These are phyloP conservation scores for Phytopythium aichiense DNA, from an alignment of 352 stramenopile genomes.

Conservation along the genomic window DNA sequence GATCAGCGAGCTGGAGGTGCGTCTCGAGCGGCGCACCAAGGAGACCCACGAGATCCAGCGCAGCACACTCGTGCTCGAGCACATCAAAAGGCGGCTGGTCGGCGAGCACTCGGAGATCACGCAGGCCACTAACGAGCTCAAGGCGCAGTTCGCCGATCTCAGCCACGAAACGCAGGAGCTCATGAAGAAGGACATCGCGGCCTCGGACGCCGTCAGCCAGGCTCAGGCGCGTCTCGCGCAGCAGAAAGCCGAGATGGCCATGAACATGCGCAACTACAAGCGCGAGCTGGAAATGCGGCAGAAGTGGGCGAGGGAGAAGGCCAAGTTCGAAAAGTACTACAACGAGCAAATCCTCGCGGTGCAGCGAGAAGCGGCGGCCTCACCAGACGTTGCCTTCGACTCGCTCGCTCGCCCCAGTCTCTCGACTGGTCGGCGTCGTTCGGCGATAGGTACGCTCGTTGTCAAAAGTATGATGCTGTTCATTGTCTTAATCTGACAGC, in stretches of 20 bases:
- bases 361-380: conserved; percentile 7
- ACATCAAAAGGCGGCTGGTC: conserved; percentile 74
- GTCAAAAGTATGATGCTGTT: background rate
- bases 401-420: background rate
- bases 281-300: conserved; percentile 64
- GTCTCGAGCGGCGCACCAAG: conserved; percentile 51
- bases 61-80: conserved; percentile 64
- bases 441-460: background rate
- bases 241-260: conserved; percentile 66
- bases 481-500: background rate
- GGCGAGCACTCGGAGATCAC: conserved; percentile 44
- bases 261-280: conserved; percentile 56
- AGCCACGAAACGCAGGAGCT: conserved; percentile 69
- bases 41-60: conserved; percentile 62
- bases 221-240: conserved; percentile 58
- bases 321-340: conserved; percentile 86
- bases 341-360: conserved; percentile 53
- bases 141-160: conserved; percentile 50
- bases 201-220: conserved; percentile 67
- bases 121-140: conserved; percentile 63
- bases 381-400: background rate
- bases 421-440: background rate
- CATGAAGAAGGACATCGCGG: conserved; percentile 70
- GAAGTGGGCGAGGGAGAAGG: conserved; percentile 75
- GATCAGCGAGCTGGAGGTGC: conserved; percentile 64